Conservation (phyloP, 2,329 filamentous ascomycete genomes). For the Metarhizium rileyi region DNA sequence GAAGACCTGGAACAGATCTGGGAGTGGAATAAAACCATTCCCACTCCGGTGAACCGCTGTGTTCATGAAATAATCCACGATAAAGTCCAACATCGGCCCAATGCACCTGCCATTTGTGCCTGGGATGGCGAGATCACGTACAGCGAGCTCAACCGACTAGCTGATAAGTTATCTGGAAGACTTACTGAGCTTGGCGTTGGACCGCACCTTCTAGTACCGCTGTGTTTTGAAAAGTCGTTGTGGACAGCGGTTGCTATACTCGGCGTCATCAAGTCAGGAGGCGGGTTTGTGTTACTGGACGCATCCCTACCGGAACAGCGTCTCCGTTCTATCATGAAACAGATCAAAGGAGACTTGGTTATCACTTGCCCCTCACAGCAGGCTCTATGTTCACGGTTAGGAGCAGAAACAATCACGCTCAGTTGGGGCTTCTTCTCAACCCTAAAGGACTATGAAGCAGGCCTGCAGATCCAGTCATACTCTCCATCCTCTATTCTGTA, state of each 20-base stretch:
- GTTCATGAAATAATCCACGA: not conserved
- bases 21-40: not conserved
- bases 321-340: not conserved
- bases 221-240: slow-evolving; percentile 16
- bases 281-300: slow-evolving; percentile 16
- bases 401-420: too few species aligned
- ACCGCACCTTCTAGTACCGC: slow-evolving; percentile 9
- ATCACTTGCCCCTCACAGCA: too few species aligned
- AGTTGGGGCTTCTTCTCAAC: too few species aligned
- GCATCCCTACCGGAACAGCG: slow-evolving; percentile 10
- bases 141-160: too few species aligned
- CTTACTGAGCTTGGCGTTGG: not conserved
- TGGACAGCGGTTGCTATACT: slow-evolving; percentile 14
- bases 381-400: too few species aligned
- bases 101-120: not conserved
- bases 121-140: too few species aligned
- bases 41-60: not conserved
- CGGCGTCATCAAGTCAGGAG: slow-evolving; percentile 16
- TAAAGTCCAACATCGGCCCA: not conserved
- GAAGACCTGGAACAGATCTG: not conserved
- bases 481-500: not conserved
- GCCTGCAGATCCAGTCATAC: slow-evolving; percentile 15
- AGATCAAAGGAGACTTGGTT: too few species aligned
- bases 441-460: too few species aligned
- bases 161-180: too few species aligned